Percentiles rank a stretch among this genome's conserved stretches.
These are phyloP conservation scores for Alternaria ventricosa DNA, from an alignment of 2,329 filamentous ascomycete species.

Conservation along the genomic window DNA sequence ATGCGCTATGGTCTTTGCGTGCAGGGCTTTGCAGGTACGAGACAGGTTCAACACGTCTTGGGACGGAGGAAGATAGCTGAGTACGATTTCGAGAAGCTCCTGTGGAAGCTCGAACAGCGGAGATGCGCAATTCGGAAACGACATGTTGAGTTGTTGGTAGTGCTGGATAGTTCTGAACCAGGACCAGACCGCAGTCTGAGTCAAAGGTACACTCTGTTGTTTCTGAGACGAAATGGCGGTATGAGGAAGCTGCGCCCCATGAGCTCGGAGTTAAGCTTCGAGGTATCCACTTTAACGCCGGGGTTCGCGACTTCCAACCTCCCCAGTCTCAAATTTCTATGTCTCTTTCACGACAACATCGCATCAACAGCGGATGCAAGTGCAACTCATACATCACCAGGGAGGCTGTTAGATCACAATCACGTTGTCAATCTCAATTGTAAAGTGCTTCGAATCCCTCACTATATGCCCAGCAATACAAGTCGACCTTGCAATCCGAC, in stretches of 20 bases:
- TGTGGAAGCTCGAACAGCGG: not conserved
- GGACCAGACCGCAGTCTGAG: not conserved
- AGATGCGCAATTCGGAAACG: not conserved
- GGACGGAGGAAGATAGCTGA: not conserved
- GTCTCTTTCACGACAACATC: not conserved
- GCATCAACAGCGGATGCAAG: not conserved
- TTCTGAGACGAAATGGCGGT: not conserved
- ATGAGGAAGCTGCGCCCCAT: not conserved
- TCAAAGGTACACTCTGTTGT: not conserved
- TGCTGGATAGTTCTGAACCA: not conserved
- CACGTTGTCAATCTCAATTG: not conserved
- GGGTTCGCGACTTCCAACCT: not conserved
- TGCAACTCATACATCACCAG: not conserved
- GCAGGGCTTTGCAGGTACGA: not conserved
- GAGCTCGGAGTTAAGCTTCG: not conserved
- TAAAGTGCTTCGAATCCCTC: not conserved
- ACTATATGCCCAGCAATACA: rapidly evolving
- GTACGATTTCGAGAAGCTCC: not conserved
- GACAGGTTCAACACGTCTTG: not conserved
- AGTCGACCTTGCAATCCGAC: not conserved
- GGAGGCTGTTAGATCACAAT: not conserved
- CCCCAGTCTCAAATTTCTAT: not conserved
- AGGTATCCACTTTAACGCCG: not conserved
- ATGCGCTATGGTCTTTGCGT: not conserved
- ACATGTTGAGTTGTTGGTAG: not conserved